phyloP scores from a whole-genome alignment of 2,329 filamentous ascomycete genomes.

The Paramyrothecium sp. region DNA sequence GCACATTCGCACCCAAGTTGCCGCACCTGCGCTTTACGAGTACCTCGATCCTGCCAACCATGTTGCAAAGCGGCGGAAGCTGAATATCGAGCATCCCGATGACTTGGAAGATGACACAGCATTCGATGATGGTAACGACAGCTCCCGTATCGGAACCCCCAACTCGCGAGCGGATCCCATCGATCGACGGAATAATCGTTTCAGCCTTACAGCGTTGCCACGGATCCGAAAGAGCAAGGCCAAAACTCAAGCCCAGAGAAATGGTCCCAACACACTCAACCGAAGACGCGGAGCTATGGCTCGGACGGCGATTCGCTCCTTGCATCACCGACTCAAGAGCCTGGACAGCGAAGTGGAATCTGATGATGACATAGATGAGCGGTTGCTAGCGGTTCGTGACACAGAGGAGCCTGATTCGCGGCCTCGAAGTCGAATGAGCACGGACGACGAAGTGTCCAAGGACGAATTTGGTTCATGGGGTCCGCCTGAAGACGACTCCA shows the following conservation, averaged over 20 bases:
- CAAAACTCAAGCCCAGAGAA: conserved; percentile 50
- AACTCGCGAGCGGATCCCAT: conserved; percentile 61
- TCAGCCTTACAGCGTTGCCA: conserved; percentile 63
- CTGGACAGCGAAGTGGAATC: conserved; percentile 74
- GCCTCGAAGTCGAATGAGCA: conserved; percentile 71
- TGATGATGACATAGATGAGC: conserved; percentile 71
- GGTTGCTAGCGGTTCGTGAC: conserved; percentile 60
- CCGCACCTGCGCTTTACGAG: conserved; percentile 74
- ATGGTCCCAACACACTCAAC: conserved; percentile 67
- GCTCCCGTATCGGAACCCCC: conserved; percentile 63
- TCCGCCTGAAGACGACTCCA: conserved; percentile 59
- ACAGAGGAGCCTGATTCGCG: conserved; percentile 85
- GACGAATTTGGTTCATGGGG: conserved; percentile 48
- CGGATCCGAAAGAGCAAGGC: conserved; percentile 71
- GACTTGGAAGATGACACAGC: conserved; percentile 49
- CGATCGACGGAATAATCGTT: conserved; percentile 56
- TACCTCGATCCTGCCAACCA: conserved; percentile 83
- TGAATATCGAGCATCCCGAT: conserved; percentile 72
- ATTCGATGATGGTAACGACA: conserved; percentile 61
- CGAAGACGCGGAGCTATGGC: conserved; percentile 58
- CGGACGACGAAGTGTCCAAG: conserved; percentile 55
- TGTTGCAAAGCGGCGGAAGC: conserved; percentile 71
- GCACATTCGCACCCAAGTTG: conserved; percentile 85
- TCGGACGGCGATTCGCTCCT: conserved; percentile 67
- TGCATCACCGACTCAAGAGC: conserved; percentile 72